A percentile compares a stretch with the other conserved stretches of the same genome.
Evolutionary conservation across 495 filamentous ascomycete species (phyloP).

Genomic region (Chaetomium tenue): DNA sequence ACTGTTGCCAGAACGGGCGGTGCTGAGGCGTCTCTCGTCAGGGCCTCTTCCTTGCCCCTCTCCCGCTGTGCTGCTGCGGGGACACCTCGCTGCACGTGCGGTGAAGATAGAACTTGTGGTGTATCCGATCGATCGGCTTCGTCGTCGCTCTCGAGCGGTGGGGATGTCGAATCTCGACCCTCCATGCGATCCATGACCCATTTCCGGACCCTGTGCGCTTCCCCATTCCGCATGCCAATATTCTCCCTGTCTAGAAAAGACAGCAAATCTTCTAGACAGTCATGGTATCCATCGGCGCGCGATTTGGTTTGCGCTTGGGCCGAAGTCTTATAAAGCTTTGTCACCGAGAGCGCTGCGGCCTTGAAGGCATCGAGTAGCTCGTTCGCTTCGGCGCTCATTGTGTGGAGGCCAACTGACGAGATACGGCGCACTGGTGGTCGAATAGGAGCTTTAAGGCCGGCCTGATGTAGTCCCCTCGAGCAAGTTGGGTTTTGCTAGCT

Average conservation of each 20-base stretch:
- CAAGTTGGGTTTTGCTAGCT: background rate
- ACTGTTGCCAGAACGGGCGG: conserved; percentile 21
- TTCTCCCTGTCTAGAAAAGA: conserved; percentile 78
- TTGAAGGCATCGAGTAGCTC: conserved; percentile 89
- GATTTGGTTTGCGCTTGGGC: conserved; percentile 71
- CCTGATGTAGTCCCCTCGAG: background rate
- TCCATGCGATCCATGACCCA: conserved; percentile 82
- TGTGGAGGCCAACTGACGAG: background rate
- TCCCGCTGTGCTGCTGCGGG: conserved; percentile 39
- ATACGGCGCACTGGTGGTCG: background rate
- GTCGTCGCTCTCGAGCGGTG: conserved; percentile 69
- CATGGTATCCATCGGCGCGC: conserved; percentile 80
- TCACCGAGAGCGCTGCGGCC: conserved; percentile 88
- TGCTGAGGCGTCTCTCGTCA: conserved; percentile 46
- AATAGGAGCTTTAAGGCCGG: background rate
- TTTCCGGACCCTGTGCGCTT: conserved; percentile 74
- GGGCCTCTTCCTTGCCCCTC: conserved; percentile 42
- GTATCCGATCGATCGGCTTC: conserved; percentile 59
- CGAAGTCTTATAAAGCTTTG: conserved; percentile 91
- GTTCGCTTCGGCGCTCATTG: conserved; percentile 55
- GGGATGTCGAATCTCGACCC: conserved; percentile 49
- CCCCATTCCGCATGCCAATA: conserved; percentile 72
- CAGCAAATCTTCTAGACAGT: conserved; percentile 87
- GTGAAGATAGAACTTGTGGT: conserved; percentile 52
- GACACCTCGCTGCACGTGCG: conserved; percentile 56